Conservation (phyloP, 148 eudicot species). For the Heliosperma pusillum region DNA sequence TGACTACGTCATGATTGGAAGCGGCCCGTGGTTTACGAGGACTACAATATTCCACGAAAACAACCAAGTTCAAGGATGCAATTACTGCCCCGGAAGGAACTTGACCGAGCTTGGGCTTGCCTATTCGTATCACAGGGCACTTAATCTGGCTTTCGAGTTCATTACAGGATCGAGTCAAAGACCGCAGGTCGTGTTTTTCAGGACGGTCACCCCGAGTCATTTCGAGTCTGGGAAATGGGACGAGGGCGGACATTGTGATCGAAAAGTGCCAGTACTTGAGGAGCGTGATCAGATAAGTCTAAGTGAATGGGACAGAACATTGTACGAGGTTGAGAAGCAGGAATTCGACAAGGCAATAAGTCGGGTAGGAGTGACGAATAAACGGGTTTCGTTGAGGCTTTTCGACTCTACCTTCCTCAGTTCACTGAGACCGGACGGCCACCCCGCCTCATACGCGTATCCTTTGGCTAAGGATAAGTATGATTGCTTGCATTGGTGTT, state of each 20-base stretch:
- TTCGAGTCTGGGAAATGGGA: constrained; percentile 85
- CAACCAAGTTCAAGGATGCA: constrained; percentile 53
- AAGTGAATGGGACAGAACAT: constrained; percentile 32
- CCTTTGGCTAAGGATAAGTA: constrained; percentile 52
- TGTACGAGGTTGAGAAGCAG: constrained; percentile 54
- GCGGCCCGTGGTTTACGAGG: constrained; percentile 72
- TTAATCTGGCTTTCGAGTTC: constrained; percentile 34
- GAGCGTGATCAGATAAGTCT: constrained; percentile 36
- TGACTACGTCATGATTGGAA: constrained; percentile 54
- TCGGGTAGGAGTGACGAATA: background rate
- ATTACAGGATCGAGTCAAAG: constrained; percentile 40
- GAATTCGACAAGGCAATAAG: constrained; percentile 35
- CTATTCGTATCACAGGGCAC: constrained; percentile 45
- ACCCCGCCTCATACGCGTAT: constrained; percentile 62
- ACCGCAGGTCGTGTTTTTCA: constrained; percentile 32
- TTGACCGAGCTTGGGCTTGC: constrained; percentile 53
- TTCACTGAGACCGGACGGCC: constrained; percentile 77
- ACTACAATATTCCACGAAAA: constrained; percentile 63
- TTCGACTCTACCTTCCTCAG: constrained; percentile 58
- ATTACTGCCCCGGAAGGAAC: constrained; percentile 50
- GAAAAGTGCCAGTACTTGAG: constrained; percentile 42
- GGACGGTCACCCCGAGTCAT: constrained; percentile 71
- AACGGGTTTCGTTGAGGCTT: constrained; percentile 39
- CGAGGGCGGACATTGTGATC: constrained; percentile 61
- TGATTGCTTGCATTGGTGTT: constrained; percentile 96